These are phyloP conservation scores for Umbelopsis sp. DNA, from an alignment of 192 early-diverging fungal species.

Conservation along the genomic window DNA sequence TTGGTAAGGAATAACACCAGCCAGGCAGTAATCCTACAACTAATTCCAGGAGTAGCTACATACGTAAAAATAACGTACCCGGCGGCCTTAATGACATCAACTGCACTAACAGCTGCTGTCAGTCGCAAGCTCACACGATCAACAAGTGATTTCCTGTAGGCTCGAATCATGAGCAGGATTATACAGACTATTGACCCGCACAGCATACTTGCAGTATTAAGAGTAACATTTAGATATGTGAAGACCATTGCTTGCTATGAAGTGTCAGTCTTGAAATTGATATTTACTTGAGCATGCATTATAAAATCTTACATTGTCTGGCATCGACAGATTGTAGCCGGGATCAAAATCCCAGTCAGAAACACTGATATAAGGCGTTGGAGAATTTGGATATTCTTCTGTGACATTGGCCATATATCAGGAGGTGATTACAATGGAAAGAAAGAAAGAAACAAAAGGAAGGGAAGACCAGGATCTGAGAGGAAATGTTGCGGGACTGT, in stretches of 20 bases:
- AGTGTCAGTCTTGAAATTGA: neutral
- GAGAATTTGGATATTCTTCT: constrained; percentile 10
- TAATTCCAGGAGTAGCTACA: neutral
- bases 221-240: neutral
- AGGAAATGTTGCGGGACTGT: neutral
- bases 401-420: neutral
- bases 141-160: neutral
- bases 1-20: constrained; percentile 14
- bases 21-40: neutral
- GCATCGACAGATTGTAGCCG: neutral
- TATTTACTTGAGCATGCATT: neutral
- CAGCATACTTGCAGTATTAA: neutral
- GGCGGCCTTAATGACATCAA: constrained; percentile 11
- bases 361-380: neutral
- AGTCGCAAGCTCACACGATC: constrained; percentile 11
- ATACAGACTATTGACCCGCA: neutral
- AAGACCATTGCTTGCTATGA: neutral
- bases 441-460: neutral
- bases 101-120: constrained; percentile 10
- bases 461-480: neutral
- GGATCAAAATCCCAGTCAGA: constrained; percentile 16
- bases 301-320: neutral
- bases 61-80: constrained; percentile 15
- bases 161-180: neutral
- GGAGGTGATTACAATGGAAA: neutral